Base-by-base conservation (phyloP, 805 yeast genomes). In the Pichia cabralensis region DNA sequence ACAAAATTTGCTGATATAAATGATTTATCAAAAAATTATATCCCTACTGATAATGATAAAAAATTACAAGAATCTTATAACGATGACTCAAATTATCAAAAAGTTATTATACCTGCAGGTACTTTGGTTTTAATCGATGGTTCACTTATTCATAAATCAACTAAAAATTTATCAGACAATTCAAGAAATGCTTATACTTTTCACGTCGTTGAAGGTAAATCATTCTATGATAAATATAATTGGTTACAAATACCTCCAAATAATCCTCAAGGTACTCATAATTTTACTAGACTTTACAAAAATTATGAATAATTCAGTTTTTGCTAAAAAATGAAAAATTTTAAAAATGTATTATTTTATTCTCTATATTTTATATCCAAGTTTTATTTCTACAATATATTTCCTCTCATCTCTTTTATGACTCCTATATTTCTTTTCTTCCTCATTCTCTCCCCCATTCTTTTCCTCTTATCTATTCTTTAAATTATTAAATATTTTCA, bases 111-210 rank as follows among this genome's bases (percentile, higher is more conserved):
- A 41, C 72, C 76, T 15, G 83, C 82, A 3, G 92, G 92, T 0
- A 67, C 81, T 1, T 58, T 82, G 45, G 74, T 82, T 1, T 59
- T 81, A 43, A 82, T 82, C 33, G 77, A 82, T 50, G 79, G 80
- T 44, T 63, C 76, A 0, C 81, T 81, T 3, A 52, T 82, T 16
- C 94, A 82, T 51, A 76, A 78, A 53, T 76, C 85, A 4, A 82
- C 74, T 44, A 60, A 61, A 34, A 82, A 82, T 49, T 32, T 48
- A 1, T 71, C 81, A 10, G 44, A 44, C 5, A 63, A 61, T 37
- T 75, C 84, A 8, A 64, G 94, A 42, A 80, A 64, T 48, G 92
- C 86, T 0, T 82, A 80, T 55, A 79, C 92, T 0, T 82, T 82
- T 56, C 94, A 82, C 50, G 67, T 78, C 28, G 78, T 82, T 37